Percentiles rank a stretch among this genome's conserved stretches.
Conservation (phyloP, 805 yeast species). For the Metahyphopichia silvanorum region DNA sequence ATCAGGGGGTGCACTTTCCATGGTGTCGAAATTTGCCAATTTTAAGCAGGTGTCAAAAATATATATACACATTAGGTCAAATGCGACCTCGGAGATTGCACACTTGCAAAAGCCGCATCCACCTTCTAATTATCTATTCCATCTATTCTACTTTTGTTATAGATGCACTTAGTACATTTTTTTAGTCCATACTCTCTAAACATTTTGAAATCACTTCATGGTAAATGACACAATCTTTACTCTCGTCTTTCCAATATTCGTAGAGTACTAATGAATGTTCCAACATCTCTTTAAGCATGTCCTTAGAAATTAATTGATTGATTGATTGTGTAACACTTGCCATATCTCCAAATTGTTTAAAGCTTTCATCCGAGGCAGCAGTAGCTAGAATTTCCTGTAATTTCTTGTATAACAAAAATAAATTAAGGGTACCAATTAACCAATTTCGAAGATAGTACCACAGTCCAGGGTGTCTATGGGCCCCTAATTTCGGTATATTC, state of each 20-base stretch:
- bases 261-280: conserved; percentile 28
- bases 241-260: conserved; percentile 35
- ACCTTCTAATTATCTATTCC: no score
- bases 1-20: conserved; percentile 1
- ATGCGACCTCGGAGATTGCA: conserved; percentile 2
- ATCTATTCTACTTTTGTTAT: no score
- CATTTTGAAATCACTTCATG: conserved; percentile 20
- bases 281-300: conserved; percentile 13
- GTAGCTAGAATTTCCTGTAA: conserved; percentile 17
- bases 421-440: conserved; percentile 25
- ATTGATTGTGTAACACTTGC: conserved; percentile 7
- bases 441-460: conserved; percentile 36
- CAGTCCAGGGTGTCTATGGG: conserved; percentile 38
- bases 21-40: not conserved
- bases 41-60: not conserved
- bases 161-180: not conserved
- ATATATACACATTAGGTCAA: not conserved
- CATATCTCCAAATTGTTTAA: conserved; percentile 1
- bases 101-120: no score
- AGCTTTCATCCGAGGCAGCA: conserved; percentile 10
- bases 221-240: conserved; percentile 29
- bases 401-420: conserved; percentile 28
- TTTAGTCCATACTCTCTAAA: conserved; percentile 7
- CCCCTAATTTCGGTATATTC: conserved; percentile 31
- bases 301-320: conserved; percentile 11